Evolutionary conservation across 148 eudicot genomes (phyloP), one percentile per base, ranked within the genome.

Genomic region (Arbutus unedo): DNA sequence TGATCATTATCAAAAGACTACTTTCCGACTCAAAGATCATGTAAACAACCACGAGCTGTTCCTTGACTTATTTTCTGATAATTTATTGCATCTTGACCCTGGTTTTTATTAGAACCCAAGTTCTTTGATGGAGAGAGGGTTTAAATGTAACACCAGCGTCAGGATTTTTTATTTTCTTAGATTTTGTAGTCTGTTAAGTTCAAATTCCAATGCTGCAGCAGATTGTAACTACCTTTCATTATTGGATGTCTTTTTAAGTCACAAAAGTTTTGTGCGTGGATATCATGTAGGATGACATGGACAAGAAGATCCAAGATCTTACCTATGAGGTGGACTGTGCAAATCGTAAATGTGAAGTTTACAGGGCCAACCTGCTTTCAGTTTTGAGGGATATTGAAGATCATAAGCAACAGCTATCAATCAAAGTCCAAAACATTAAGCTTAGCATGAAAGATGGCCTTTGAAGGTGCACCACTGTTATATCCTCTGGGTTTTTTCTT

Each of bases 241-340:
- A 78, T 66, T 51, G 41, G 18, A 16, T 38, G n/a, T 41, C 55
- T 79, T 23, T 59, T 44, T 70, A 18, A 67, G 53, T 50, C 21
- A 41, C 21, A 67, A 78, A 67, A 78, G 66, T 74, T 21, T 3
- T 13, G 10, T 78, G 77, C 64, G 4, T 18, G 8, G 15, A 45
- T 67, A 68, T 75, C 79, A 41, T 83, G 86, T 57, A 87, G 89
- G 89, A 84, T 82, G 86, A 87, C 44, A 78, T 87, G 86, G 89
- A 87, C 83, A 84, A 70, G 86, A 87, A 82, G 80, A 87, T 87
- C 53, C 86, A 59, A 48, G 82, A 87, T 79, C 89, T 87, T 67
- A 82, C 77, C 68, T 68, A 78, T 74, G 89, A 82, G 64, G 85
- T 87, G 82, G 89, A 84, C 13, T 72, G 67, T 21, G 85, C 86